Evolutionary conservation across 106 monocot species (phyloP).

Genomic region (Platanthera zijinensis): DNA sequence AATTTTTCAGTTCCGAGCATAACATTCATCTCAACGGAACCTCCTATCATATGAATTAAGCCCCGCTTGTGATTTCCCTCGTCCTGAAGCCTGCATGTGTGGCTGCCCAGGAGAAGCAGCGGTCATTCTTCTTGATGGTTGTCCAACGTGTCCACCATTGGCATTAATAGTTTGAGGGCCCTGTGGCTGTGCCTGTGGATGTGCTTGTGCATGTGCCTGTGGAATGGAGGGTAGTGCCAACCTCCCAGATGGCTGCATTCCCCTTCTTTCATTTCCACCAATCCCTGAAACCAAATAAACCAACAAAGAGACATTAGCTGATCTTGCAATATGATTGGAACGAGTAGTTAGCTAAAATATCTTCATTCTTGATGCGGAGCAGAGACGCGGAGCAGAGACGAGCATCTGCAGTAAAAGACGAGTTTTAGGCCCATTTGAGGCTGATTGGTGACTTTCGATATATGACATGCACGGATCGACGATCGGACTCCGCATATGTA

Average conservation of each 20-base stretch:
- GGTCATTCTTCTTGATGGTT: not conserved
- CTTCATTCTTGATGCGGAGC: too few species aligned
- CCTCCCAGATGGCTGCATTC: not conserved
- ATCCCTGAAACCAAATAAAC: not conserved
- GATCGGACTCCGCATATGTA: too few species aligned
- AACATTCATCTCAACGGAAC: not conserved
- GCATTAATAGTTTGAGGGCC: not conserved
- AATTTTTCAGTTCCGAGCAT: not conserved
- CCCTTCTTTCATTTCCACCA: not conserved
- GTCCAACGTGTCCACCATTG: not conserved
- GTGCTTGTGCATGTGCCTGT: not conserved
- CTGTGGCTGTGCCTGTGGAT: not conserved
- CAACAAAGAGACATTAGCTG: too few species aligned
- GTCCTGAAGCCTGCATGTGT: not conserved
- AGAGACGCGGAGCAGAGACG: too few species aligned
- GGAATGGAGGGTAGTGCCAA: not conserved
- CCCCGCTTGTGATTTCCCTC: not conserved
- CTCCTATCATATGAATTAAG: constrained; percentile 1
- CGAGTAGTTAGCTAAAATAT: too few species aligned
- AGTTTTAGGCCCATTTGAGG: too few species aligned
- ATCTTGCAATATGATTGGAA: too few species aligned
- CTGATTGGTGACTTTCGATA: too few species aligned
- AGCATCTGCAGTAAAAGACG: too few species aligned
- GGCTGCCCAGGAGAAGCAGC: not conserved
- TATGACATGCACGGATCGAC: too few species aligned